These are phyloP conservation scores for Apiotrichum laibachii DNA, from an alignment of 1,284 basidiomycete species.

Conservation along the genomic window DNA sequence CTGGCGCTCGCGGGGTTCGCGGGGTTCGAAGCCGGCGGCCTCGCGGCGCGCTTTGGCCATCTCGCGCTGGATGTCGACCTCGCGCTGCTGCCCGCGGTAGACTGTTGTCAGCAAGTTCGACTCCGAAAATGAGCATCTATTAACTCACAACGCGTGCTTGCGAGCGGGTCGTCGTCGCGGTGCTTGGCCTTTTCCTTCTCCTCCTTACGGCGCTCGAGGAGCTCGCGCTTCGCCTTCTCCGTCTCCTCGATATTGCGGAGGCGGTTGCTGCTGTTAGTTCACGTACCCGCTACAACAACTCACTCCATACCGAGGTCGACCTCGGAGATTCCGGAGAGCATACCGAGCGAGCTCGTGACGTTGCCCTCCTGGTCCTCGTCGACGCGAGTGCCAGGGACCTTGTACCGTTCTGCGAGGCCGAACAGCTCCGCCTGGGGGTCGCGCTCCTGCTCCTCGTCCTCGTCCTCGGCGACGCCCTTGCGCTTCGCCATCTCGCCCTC, in stretches of 20 bases:
- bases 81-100: constrained; percentile 69
- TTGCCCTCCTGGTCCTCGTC: constrained; percentile 71
- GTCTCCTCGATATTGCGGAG: constrained; percentile 95
- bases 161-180: constrained; percentile 62
- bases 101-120: constrained; percentile 56
- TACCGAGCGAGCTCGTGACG: constrained; percentile 84
- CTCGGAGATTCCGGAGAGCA: constrained; percentile 95
- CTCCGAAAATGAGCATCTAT: neutral
- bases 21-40: constrained; percentile 67
- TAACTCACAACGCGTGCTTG: constrained; percentile 74
- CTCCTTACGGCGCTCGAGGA: constrained; percentile 65
- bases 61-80: constrained; percentile 78
- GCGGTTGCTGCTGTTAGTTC: constrained; percentile 61
- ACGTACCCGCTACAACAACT: constrained; percentile 45
- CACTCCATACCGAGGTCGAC: constrained; percentile 98
- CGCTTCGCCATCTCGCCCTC: constrained; percentile 85
- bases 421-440: constrained; percentile 70
- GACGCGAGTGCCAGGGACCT: constrained; percentile 37
- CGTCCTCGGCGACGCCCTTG: constrained; percentile 57
- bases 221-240: constrained; percentile 84
- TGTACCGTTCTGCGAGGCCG: constrained; percentile 67
- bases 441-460: constrained; percentile 50
- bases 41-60: constrained; percentile 77
- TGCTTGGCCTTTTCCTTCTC: constrained; percentile 33
- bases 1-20: constrained; percentile 30